Percentiles rank a stretch among this genome's conserved stretches.
phyloP scores from a whole-genome alignment of 2,329 filamentous ascomycete species.

The Fusarium palustre region DNA sequence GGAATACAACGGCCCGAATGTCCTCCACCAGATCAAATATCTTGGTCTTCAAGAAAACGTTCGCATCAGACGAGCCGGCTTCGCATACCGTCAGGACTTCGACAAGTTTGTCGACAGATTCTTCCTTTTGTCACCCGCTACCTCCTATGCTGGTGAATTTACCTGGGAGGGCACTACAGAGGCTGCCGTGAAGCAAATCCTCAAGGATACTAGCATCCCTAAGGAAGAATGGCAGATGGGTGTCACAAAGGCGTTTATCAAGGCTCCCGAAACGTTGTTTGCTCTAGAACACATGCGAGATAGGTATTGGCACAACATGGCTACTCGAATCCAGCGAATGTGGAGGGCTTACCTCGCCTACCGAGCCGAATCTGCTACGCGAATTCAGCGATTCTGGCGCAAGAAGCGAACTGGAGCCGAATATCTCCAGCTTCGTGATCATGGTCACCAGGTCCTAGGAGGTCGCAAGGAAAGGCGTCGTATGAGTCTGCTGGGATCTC shows the following conservation, averaged over 20 bases:
- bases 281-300: slow-evolving; percentile 98
- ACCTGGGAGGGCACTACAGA: slow-evolving; percentile 93
- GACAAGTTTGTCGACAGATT: slow-evolving; percentile 99
- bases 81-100: slow-evolving; percentile 96
- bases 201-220: slow-evolving; percentile 96
- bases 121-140: slow-evolving; percentile 93
- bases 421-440: slow-evolving; percentile 86
- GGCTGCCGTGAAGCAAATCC: slow-evolving; percentile 88
- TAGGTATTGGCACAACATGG: slow-evolving; percentile 99
- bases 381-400: slow-evolving; percentile 96
- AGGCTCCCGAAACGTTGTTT: slow-evolving; percentile 96
- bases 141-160: slow-evolving; percentile 96
- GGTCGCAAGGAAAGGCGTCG: slow-evolving; percentile 91
- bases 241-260: slow-evolving; percentile 97
- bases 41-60: slow-evolving; percentile 99
- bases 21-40: slow-evolving; percentile 98
- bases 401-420: slow-evolving; percentile 92
- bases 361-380: slow-evolving; percentile 88
- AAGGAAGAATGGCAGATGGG: slow-evolving; percentile 97
- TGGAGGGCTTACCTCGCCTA: slow-evolving; percentile 97
- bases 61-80: slow-evolving; percentile 93
- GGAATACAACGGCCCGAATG: slow-evolving; percentile 92
- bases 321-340: slow-evolving; percentile 94
- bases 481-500: slow-evolving; percentile 90
- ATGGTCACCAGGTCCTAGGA: slow-evolving; percentile 84